Evolutionary conservation across 2,329 filamentous ascomycete genomes (phyloP), one percentile per base, ranked within the genome.

Genomic region (Graphilbum fragrans): DNA sequence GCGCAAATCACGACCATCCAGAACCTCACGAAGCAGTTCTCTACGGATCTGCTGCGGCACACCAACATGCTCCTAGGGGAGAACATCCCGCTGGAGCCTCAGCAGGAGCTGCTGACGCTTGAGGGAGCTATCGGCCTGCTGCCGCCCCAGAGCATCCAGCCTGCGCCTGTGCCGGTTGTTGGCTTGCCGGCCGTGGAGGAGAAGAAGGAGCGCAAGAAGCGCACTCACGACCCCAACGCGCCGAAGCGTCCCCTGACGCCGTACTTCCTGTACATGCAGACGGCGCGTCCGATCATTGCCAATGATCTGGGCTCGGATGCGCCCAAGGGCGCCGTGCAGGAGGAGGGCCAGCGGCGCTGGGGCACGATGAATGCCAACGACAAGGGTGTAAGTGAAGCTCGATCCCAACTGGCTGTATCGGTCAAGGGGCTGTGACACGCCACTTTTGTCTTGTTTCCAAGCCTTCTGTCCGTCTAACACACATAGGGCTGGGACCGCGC

Each of bases 221-320:
- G 80, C 47, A 79, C 78, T 34, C 80, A 84, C 55, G 90, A 96
- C 59, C 88, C 88, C 51, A 94, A 94, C 60, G 88, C 88, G 7
- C 90, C 90, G 45, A 96, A 95, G 75, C 80, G 88, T 39, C 88
- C 90, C 9, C 63, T 95, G 56, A 96, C 90, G 6, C 87, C 90
- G 3, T 95, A 93, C 69, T 94, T 96, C 69, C 69, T 95, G 46
- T 96, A 87, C 68, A 86, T 94, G 71, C 83, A 93, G 60, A 81
- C 83, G 49, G 86, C 86, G 49, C 83, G 92, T 38, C 74, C 80
- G 39, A 81, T 85, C 57, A 92, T 96, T 52, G 81, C 84, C 43
- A 71, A 69, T 27, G 86, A 93, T 52, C 72, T 94, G 11, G 84
- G 82, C 19, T 58, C 75, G n/a, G 72, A 77, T 45, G 78, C 80